Evolutionary conservation across 192 early-diverging fungal species (phyloP), one percentile per base, ranked within the genome.

Genomic region (Mortierella hygrophila): DNA sequence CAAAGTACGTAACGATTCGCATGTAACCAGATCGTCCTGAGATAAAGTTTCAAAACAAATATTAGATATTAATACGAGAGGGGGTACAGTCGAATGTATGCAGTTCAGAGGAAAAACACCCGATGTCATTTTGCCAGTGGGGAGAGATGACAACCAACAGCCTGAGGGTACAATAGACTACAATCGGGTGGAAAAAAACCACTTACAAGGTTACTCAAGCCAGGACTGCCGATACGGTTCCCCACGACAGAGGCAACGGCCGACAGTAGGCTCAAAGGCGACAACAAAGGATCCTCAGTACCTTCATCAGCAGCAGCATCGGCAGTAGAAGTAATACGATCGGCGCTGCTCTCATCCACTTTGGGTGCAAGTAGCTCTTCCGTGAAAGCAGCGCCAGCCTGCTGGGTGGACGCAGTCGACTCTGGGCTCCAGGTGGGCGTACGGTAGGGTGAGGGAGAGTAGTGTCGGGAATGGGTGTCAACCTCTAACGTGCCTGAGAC

Each of bases 201-300:
- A 32, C 60, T 65, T 65, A 65, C 60, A 65, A 65, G 60, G 60
- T 65, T 65, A 65, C 60, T 15, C 60, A 65, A 32, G 29, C 60
- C 60, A 32, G 60, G 60, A 35, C 29, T 65, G 26, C 60, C 60
- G 60, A 65, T 65, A 32, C 29, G 60, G 60, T 65, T 65, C 60
- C 60, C 60, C 26, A 65, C 29, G 35, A 65, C 60, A 32, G 60
- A 65, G 60, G 60, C 60, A 29, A 65, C 60, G 29, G 60, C 29
- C 29, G 60, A 65, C 10, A 65, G 60, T 29, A 65, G 26, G 13
- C 60, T 65, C 60, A 65, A 10, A 65, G 60, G 60, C 11, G 60
- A 65, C 60, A 65, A 11, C 11, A 35, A 65, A 65, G 60, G 10
- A 29, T 65, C 26, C 15, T 65, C 26, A 5, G 29, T 15, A 15